Base-by-base conservation (phyloP, 306 rosid species). In the Gleditsia sinensis region DNA sequence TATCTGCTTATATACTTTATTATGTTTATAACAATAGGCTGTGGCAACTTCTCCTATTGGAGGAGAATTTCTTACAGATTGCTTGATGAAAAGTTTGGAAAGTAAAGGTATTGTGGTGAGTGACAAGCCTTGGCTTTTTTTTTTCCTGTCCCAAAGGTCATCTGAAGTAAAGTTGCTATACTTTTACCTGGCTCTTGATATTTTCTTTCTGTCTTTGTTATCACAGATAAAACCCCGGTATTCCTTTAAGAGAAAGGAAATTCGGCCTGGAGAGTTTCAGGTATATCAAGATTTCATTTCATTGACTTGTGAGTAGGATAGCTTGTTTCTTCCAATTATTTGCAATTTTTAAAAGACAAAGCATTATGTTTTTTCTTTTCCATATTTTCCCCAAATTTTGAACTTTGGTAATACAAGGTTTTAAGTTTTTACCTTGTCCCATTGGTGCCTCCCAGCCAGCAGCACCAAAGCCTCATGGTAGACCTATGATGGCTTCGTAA, bases 21-120 rank as follows among this genome's bases (percentile, higher is more conserved):
- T 74, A 30, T 28, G 71, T 65, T 54, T 39, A 54, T 74, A 59
- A 84, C 68, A 40, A 62, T 81, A 94, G 99, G 99, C 95, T 80
- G 99, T 94, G 77, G 86, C 84, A 65, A 83, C 96, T 74, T 90
- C 96, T 80, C 96, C 96, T 49, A 88, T 94, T 67, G 97, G 99
- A 83, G 99, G 99, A 70, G 99, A 94, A 49, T 86, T 90, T 87
- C 99, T 94, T 46, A 92, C 97, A 36, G 99, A 94, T 43, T 94
- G 97, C 85, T 82, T 94, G 90, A 80, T 78, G 79, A 94, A 92
- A 86, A 94, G 99, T 86, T 86, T 94, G 93, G 99, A 90, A 80
- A 94, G 97, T 86, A 94, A 92, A 89, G 96, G 97, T 67, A 83
- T 94, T 45, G 73, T 0, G 86, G 99, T 94, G 81, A 80, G 95